Conservation (phyloP, 73 alveolate species). For the Paramecium octaurelia region DNA sequence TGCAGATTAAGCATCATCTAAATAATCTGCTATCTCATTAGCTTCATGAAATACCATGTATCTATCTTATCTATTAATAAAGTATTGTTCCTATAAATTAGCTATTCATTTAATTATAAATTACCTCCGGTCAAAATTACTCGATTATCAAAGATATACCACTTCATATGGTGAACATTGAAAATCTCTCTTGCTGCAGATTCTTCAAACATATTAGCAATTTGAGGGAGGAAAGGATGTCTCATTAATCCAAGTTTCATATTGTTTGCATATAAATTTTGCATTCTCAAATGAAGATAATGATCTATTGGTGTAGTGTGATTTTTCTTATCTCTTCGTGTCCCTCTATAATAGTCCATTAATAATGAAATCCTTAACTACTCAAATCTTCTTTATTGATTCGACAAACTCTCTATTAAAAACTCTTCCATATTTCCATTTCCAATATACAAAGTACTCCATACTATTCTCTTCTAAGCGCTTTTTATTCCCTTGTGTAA, state of each 20-base stretch:
- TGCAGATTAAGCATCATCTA: constrained; percentile 44
- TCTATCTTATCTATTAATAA: constrained; percentile 37
- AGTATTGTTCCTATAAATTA: constrained; percentile 11
- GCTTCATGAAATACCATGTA: constrained; percentile 49
- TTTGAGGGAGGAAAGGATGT: not conserved
- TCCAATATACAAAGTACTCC: constrained; percentile 44
- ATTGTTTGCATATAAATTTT: not conserved
- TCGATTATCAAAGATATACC: constrained; percentile 1
- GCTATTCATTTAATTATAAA: not conserved
- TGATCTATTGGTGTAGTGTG: not conserved
- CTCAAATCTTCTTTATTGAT: constrained; percentile 23
- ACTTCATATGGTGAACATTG: constrained; percentile 41
- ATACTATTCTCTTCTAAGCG: constrained; percentile 17
- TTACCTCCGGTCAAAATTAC: constrained; percentile 47
- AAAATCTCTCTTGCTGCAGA: not conserved
- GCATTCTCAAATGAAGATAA: not conserved
- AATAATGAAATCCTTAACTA: constrained; percentile 32
- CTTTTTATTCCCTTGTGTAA: constrained; percentile 31
- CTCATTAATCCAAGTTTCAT: constrained; percentile 7
- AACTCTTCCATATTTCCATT: constrained; percentile 48
- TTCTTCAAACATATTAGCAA: not conserved
- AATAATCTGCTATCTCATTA: constrained; percentile 16
- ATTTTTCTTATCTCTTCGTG: not conserved
- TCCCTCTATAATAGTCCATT: constrained; percentile 39
- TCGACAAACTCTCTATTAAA: not conserved